A percentile compares a stretch with the other conserved stretches of the same genome.
These are phyloP conservation scores for Colletotrichum kahawae DNA, from an alignment of 2,329 filamentous ascomycete genomes.

Conservation along the genomic window DNA sequence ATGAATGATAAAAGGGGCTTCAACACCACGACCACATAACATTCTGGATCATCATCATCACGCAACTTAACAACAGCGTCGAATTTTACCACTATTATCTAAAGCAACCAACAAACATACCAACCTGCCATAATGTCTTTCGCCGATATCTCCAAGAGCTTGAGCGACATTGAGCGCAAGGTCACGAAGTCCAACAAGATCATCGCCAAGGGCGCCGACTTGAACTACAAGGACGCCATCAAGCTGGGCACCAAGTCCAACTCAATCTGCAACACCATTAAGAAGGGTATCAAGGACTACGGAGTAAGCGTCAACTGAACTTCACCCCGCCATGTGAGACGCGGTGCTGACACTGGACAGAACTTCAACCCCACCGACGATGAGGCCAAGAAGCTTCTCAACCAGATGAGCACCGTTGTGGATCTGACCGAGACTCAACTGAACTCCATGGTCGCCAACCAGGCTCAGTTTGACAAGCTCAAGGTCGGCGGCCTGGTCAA, in stretches of 20 bases:
- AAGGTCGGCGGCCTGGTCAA: constrained; percentile 9
- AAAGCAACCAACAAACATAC: background rate
- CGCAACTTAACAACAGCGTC: background rate
- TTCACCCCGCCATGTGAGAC: background rate
- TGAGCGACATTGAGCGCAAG: constrained; percentile 19
- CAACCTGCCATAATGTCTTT: background rate
- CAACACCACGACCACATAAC: accelerated
- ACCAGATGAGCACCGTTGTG: constrained; percentile 1
- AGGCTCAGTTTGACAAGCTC: background rate
- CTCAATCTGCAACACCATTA: constrained; percentile 3
- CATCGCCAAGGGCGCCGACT: constrained; percentile 1
- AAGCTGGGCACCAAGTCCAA: constrained; percentile 12
- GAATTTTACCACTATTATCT: background rate
- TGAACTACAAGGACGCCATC: constrained; percentile 16
- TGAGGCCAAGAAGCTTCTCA: constrained; percentile 8
- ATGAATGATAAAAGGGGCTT: background rate
- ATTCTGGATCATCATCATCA: accelerated
- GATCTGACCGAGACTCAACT: constrained; percentile 5
- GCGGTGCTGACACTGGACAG: background rate
- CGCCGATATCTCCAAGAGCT: constrained; percentile 12
- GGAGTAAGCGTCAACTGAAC: background rate
- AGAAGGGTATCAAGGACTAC: constrained; percentile 11
- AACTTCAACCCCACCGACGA: background rate
- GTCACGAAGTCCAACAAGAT: constrained; percentile 14
- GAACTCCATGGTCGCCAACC: constrained; percentile 3